A percentile compares a stretch with the other conserved stretches of the same genome.
These are phyloP conservation scores for Phaffomyces antillensis DNA, from an alignment of 805 yeast genomes.

Conservation along the genomic window DNA sequence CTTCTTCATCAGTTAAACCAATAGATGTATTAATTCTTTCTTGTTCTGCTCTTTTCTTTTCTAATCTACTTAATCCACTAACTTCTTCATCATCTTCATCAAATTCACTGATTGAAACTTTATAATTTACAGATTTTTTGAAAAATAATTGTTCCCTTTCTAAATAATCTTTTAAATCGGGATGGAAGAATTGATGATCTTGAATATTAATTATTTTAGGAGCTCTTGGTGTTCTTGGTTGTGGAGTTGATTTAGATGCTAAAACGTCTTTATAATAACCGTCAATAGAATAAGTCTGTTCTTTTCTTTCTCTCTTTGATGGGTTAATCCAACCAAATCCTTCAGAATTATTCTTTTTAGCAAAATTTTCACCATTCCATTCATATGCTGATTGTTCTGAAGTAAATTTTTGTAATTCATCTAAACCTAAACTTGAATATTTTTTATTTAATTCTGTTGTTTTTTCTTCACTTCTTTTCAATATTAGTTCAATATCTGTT, in stretches of 20 bases:
- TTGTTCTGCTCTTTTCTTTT: slow-evolving; percentile 32
- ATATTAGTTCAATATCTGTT: slow-evolving; percentile 78
- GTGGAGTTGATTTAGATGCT: slow-evolving; percentile 30
- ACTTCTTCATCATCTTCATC: slow-evolving; percentile 39
- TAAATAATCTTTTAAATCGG: slow-evolving; percentile 42
- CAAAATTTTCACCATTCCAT: slow-evolving; percentile 84
- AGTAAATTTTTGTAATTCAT: slow-evolving; percentile 87
- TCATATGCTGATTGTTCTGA: slow-evolving; percentile 88
- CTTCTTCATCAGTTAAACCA: slow-evolving; percentile 61
- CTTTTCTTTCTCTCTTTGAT: slow-evolving; percentile 66
- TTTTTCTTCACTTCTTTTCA: slow-evolving; percentile 73
- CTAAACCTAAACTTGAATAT: slow-evolving; percentile 81
- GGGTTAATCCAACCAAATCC: slow-evolving; percentile 65
- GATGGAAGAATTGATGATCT: slow-evolving; percentile 70
- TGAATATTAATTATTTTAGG: slow-evolving; percentile 60
- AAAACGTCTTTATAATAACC: slow-evolving; percentile 69
- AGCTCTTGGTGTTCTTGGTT: slow-evolving; percentile 42
- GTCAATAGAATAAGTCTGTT: slow-evolving; percentile 71
- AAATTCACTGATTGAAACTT: slow-evolving; percentile 52
- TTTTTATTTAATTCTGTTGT: slow-evolving; percentile 75
- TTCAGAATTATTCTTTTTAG: slow-evolving; percentile 34
- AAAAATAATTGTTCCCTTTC: slow-evolving; percentile 60
- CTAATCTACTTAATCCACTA: slow-evolving; percentile 12
- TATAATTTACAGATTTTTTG: slow-evolving; percentile 52
- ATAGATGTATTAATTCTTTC: slow-evolving; percentile 47